Conservation (phyloP, 192 early-diverging fungal genomes). For the Coemansia sp. region DNA sequence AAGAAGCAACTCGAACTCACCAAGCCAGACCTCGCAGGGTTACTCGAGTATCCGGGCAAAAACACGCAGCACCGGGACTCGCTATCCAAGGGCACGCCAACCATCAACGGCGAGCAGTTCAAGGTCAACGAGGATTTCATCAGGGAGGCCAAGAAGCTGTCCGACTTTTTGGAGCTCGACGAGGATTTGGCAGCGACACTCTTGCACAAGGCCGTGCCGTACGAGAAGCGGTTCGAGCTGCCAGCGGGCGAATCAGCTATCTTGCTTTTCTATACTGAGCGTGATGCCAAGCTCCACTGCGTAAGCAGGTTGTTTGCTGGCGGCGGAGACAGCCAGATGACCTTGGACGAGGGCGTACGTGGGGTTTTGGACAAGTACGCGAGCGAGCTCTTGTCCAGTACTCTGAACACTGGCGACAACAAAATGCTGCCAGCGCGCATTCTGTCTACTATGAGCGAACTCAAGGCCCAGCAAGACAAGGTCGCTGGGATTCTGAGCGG, state of each 20-base stretch:
- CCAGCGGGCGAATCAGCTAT: conserved; percentile 69
- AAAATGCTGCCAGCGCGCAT: conserved; percentile 60
- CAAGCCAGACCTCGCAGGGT: conserved; percentile 45
- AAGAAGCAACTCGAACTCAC: conserved; percentile 37
- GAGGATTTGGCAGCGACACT: conserved; percentile 76
- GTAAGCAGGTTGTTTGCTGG: conserved; percentile 61
- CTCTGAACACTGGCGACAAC: conserved; percentile 10
- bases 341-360: conserved; percentile 50
- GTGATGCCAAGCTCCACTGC: conserved; percentile 61
- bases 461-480: conserved; percentile 55
- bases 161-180: conserved; percentile 80
- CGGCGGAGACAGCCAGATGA: conserved; percentile 39
- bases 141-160: conserved; percentile 65
- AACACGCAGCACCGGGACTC: conserved; percentile 44
- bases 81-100: conserved; percentile 49
- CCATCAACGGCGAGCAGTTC: conserved; percentile 62
- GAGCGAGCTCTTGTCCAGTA: conserved; percentile 38
- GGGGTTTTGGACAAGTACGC: conserved; percentile 42
- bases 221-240: conserved; percentile 60
- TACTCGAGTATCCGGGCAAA: conserved; percentile 46
- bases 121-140: conserved; percentile 75
- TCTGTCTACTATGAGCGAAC: conserved; percentile 53
- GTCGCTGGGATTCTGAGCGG: conserved; percentile 55
- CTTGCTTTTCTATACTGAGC: conserved; percentile 68
- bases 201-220: conserved; percentile 58